These are phyloP conservation scores for Karstenula rhodostoma DNA, from an alignment of 2,329 filamentous ascomycete genomes.

Conservation along the genomic window DNA sequence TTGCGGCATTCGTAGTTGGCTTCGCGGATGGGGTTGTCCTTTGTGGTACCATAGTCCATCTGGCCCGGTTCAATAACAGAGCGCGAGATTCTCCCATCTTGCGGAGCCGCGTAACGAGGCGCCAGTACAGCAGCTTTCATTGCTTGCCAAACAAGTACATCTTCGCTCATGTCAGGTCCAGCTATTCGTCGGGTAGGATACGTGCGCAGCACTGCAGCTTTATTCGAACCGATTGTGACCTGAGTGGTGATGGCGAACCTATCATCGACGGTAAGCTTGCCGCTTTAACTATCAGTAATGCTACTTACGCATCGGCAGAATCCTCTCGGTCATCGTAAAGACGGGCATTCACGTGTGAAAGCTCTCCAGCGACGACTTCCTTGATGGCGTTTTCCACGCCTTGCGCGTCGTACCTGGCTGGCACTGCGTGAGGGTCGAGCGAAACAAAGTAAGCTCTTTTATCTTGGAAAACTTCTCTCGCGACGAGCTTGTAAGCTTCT, in stretches of 20 bases:
- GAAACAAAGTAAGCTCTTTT: constrained; percentile 38
- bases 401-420: constrained; percentile 18
- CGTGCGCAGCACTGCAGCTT: constrained; percentile 40
- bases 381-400: constrained; percentile 35
- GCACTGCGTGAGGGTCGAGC: constrained; percentile 28
- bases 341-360: constrained; percentile 28
- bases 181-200: constrained; percentile 42
- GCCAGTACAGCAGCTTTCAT: constrained; percentile 36
- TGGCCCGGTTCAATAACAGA: constrained; percentile 39
- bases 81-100: constrained; percentile 24
- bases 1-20: constrained; percentile 42
- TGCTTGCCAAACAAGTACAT: constrained; percentile 38
- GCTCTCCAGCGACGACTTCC: constrained; percentile 27
- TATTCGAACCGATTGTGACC: constrained; percentile 39
- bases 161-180: constrained; percentile 36
- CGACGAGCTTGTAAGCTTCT: constrained; percentile 39
- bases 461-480: constrained; percentile 36
- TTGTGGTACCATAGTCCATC: constrained; percentile 41
- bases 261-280: constrained; percentile 12
- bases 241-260: constrained; percentile 41
- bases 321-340: constrained; percentile 36
- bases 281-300: neutral
- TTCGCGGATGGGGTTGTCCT: constrained; percentile 45
- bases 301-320: constrained; percentile 41
- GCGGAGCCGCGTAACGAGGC: constrained; percentile 33